phyloP scores from a whole-genome alignment of 768 basidiomycete species.

The Pisolithus tinctorius region DNA sequence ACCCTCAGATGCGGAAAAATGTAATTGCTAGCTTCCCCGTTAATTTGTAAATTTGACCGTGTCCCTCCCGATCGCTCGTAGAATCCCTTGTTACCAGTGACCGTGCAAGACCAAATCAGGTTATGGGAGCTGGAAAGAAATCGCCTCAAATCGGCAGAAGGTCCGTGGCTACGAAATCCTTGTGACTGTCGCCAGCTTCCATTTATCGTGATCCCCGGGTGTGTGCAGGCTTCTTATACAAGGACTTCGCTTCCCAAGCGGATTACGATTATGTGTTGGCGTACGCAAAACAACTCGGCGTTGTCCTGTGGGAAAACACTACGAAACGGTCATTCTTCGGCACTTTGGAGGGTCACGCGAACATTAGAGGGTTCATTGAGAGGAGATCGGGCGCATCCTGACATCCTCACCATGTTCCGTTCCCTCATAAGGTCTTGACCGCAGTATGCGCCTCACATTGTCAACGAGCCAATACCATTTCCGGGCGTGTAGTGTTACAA shows the following conservation, averaged over 20 bases:
- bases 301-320: conserved; percentile 78
- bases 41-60: background rate
- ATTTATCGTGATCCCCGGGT: background rate
- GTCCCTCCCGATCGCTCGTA: conserved; percentile 25
- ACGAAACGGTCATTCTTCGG: conserved; percentile 78
- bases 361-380: conserved; percentile 77
- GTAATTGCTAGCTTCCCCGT: conserved; percentile 35
- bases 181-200: background rate
- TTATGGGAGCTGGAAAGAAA: conserved; percentile 97
- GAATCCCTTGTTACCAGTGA: conserved; percentile 92
- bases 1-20: conserved; percentile 96
- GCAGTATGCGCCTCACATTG: no score
- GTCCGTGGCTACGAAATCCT: conserved; percentile 34
- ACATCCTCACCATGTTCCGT: background rate
- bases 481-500: no score
- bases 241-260: conserved; percentile 75
- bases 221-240: conserved; percentile 76
- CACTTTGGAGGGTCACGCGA: conserved; percentile 67
- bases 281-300: conserved; percentile 77
- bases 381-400: conserved; percentile 45
- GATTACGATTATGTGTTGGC: conserved; percentile 85
- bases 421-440: background rate
- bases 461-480: no score
- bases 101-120: conserved; percentile 96
- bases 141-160: conserved; percentile 81